A percentile compares a stretch with the other conserved stretches of the same genome.
Conservation (phyloP, 371 early-diverging fungal genomes). For the Choanephora cucurbitarum region DNA sequence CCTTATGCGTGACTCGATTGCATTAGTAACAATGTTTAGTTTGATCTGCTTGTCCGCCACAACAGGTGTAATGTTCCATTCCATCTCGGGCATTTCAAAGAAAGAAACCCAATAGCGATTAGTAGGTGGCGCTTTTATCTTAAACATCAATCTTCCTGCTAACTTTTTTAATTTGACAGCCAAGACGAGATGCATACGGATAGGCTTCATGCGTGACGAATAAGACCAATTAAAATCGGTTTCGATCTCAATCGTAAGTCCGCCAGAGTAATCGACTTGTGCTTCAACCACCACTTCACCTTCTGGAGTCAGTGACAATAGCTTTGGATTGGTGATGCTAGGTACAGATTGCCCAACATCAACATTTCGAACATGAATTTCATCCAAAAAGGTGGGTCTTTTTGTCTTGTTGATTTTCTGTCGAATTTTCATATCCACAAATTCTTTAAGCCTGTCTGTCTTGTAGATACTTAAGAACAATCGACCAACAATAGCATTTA, state of each 20-base stretch:
- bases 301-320: slow-evolving; percentile 63
- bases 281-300: slow-evolving; percentile 78
- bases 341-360: slow-evolving; percentile 81
- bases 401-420: slow-evolving; percentile 68
- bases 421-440: slow-evolving; percentile 66
- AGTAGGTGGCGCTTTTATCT: slow-evolving; percentile 82
- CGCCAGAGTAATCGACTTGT: slow-evolving; percentile 78
- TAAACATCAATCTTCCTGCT: slow-evolving; percentile 73
- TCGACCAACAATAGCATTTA: slow-evolving; percentile 87
- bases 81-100: slow-evolving; percentile 78
- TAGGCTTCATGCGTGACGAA: slow-evolving; percentile 57
- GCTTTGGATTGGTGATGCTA: slow-evolving; percentile 70
- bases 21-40: slow-evolving; percentile 73
- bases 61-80: slow-evolving; percentile 80
- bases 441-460: slow-evolving; percentile 60
- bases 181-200: slow-evolving; percentile 76
- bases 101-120: slow-evolving; percentile 91
- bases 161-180: slow-evolving; percentile 69
- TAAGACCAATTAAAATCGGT: slow-evolving; percentile 56
- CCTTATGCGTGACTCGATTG: slow-evolving; percentile 83
- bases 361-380: slow-evolving; percentile 76
- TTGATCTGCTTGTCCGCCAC: slow-evolving; percentile 85
- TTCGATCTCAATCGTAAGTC: slow-evolving; percentile 71
- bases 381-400: slow-evolving; percentile 75
- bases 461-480: slow-evolving; percentile 72